Evolutionary conservation across 2,329 filamentous ascomycete genomes (phyloP).

Genomic region (Diaporthe sp.): DNA sequence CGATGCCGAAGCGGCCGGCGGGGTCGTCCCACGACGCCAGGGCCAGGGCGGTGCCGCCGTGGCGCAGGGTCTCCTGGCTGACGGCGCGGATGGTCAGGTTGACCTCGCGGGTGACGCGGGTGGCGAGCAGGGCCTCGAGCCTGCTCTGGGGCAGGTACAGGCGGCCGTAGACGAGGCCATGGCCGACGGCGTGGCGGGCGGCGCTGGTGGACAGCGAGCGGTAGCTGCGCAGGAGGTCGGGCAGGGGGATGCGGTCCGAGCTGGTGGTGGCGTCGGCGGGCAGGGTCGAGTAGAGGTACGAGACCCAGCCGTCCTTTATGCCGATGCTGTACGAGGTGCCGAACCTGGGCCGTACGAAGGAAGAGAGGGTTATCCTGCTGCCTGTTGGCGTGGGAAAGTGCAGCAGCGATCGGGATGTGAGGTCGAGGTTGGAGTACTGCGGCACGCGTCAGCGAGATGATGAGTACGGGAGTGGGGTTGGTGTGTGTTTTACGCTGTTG

Average conservation of each 20-base stretch:
- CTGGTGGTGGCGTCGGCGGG: constrained; percentile 74
- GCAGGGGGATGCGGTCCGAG: constrained; percentile 82
- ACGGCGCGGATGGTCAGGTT: constrained; percentile 87
- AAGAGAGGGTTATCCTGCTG: constrained; percentile 87
- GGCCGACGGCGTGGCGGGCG: constrained; percentile 34
- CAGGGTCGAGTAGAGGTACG: constrained; percentile 93
- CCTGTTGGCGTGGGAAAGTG: constrained; percentile 90
- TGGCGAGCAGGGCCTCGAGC: constrained; percentile 87
- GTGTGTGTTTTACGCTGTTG: constrained; percentile 34
- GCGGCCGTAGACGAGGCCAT: constrained; percentile 78
- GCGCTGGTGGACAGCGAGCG: constrained; percentile 73
- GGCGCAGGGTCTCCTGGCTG: constrained; percentile 77
- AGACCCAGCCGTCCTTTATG: constrained; percentile 95
- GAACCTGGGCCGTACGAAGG: constrained; percentile 92
- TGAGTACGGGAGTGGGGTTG: background rate
- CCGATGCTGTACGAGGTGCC: constrained; percentile 94
- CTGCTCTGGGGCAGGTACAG: constrained; percentile 87
- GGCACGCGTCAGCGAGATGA: background rate
- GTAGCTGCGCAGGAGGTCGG: constrained; percentile 85
- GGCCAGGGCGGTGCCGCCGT: constrained; percentile 81
- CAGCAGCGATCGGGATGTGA: constrained; percentile 67
- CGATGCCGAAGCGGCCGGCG: constrained; percentile 79
- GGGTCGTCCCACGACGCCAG: constrained; percentile 86
- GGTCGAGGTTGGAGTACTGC: constrained; percentile 61
- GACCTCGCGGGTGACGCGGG: constrained; percentile 80